Evolutionary conservation across 768 basidiomycete species (phyloP).

Genomic region (Naganishia friedmannii): DNA sequence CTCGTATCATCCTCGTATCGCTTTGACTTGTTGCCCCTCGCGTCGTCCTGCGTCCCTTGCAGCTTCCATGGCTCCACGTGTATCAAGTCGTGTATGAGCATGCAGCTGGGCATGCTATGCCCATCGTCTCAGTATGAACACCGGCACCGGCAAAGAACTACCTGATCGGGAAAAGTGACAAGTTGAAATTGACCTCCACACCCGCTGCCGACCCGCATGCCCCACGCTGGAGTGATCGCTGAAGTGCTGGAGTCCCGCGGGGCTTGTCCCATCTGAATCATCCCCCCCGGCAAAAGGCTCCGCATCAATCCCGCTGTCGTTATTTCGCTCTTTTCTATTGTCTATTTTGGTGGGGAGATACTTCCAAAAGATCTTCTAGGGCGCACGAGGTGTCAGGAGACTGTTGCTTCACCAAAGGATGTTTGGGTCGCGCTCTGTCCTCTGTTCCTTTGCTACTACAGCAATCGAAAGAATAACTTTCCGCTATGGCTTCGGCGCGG

Average conservation of each 20-base stretch:
- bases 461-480: constrained; percentile 7
- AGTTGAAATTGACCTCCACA: too few species aligned
- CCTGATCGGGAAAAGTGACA: too few species aligned
- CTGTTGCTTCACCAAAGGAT: background rate
- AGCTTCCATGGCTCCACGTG: too few species aligned
- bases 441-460: too few species aligned
- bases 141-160: too few species aligned
- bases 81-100: too few species aligned
- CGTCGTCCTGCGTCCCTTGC: too few species aligned
- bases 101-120: too few species aligned
- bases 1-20: too few species aligned
- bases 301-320: background rate
- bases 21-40: too few species aligned
- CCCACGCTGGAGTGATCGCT: constrained; percentile 7
- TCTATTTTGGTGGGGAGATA: background rate
- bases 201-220: too few species aligned
- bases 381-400: background rate
- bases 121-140: too few species aligned
- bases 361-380: background rate
- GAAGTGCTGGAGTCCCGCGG: constrained; percentile 14
- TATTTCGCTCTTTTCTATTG: background rate
- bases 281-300: background rate
- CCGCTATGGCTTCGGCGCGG: background rate
- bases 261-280: background rate
- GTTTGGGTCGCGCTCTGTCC: background rate